phyloP scores from a whole-genome alignment of 106 monocot genomes.

The Vanilla planifolia region DNA sequence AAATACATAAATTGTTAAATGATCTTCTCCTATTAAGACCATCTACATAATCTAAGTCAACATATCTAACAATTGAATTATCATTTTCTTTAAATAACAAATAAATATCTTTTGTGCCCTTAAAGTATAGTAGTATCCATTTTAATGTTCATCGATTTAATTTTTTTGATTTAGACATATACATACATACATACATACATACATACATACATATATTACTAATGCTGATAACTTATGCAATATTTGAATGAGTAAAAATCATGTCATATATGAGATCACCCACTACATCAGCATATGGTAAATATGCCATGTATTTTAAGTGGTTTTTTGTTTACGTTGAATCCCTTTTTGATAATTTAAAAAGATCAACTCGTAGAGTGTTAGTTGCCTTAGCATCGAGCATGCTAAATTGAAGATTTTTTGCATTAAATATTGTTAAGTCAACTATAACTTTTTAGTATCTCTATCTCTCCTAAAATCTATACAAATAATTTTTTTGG shows the following conservation, averaged over 20 bases:
- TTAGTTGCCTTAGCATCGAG: neutral
- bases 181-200: too few species aligned
- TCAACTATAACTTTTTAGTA: neutral
- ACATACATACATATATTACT: neutral
- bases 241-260: neutral
- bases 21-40: neutral
- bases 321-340: neutral
- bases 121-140: neutral
- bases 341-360: neutral
- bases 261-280: neutral
- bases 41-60: neutral
- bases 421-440: neutral
- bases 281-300: neutral
- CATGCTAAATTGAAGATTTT: neutral
- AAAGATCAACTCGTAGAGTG: neutral
- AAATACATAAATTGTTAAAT: neutral
- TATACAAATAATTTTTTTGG: neutral
- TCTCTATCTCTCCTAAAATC: neutral
- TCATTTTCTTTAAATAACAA: neutral
- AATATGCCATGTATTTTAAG: neutral
- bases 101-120: neutral
- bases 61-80: neutral
- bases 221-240: neutral
- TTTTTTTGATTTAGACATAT: neutral
- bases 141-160: neutral